These are phyloP conservation scores for Metschnikowia arizonensis DNA, from an alignment of 805 yeast genomes.

Conservation along the genomic window DNA sequence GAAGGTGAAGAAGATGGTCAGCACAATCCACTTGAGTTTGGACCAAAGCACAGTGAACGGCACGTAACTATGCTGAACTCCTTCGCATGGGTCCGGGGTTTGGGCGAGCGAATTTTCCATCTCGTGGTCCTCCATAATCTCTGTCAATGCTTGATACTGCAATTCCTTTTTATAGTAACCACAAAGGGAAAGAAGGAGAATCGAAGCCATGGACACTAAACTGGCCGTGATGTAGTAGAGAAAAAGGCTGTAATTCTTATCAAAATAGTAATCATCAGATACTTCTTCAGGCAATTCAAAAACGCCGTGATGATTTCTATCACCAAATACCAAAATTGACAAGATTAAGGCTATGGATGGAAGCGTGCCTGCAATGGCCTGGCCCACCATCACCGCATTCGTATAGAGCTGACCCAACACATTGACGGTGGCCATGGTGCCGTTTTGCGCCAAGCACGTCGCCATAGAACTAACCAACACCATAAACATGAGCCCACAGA, in stretches of 20 bases:
- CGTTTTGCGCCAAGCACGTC: slow-evolving; percentile 82
- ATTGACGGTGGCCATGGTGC: slow-evolving; percentile 82
- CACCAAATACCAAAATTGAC: slow-evolving; percentile 45
- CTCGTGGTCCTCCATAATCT: slow-evolving; percentile 11
- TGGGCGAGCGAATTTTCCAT: neutral
- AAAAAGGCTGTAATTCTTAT: slow-evolving; percentile 39
- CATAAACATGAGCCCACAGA: slow-evolving; percentile 53
- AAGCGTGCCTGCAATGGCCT: slow-evolving; percentile 88
- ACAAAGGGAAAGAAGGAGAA: slow-evolving; percentile 36
- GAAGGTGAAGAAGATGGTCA: slow-evolving; percentile 71
- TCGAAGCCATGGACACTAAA: slow-evolving; percentile 40
- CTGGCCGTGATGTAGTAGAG: slow-evolving; percentile 51
- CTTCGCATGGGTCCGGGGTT: slow-evolving; percentile 8
- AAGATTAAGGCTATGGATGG: slow-evolving; percentile 70
- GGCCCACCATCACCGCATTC: slow-evolving; percentile 92
- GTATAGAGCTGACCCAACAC: slow-evolving; percentile 72
- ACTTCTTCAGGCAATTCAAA: slow-evolving; percentile 14
- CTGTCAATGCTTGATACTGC: slow-evolving; percentile 20
- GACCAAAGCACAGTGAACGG: slow-evolving; percentile 59
- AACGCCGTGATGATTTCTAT: slow-evolving; percentile 16
- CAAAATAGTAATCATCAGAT: slow-evolving; percentile 20
- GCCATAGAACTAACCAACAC: slow-evolving; percentile 69
- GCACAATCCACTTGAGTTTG: slow-evolving; percentile 59
- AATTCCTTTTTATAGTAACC: slow-evolving; percentile 25
- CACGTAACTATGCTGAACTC: slow-evolving; percentile 37